Percentiles rank a stretch among this genome's conserved stretches.
These are phyloP conservation scores for Penicillium soppii DNA, from an alignment of 495 filamentous ascomycete species.

Conservation along the genomic window DNA sequence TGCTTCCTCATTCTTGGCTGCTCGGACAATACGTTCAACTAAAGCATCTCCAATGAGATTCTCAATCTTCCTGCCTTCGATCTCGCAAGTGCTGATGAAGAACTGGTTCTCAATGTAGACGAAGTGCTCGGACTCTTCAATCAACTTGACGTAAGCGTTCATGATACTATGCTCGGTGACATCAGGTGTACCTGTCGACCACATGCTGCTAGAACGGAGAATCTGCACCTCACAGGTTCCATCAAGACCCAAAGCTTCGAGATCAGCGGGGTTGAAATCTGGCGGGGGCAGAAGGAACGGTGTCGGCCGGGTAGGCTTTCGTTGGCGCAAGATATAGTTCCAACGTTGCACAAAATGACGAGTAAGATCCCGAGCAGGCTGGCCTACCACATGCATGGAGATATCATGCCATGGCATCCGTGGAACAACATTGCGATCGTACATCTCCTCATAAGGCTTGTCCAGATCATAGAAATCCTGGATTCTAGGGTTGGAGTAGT, in stretches of 20 bases:
- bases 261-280: conserved; percentile 80
- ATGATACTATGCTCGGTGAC: conserved; percentile 89
- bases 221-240: conserved; percentile 98
- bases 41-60: conserved; percentile 95
- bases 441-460: conserved; percentile 99
- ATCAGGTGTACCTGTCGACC: conserved; percentile 87
- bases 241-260: conserved; percentile 82
- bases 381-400: conserved; percentile 96
- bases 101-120: conserved; percentile 99
- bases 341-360: conserved; percentile 98
- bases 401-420: conserved; percentile 99
- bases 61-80: conserved; percentile 80
- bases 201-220: conserved; percentile 81
- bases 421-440: conserved; percentile 81
- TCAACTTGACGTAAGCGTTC: conserved; percentile 92
- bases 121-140: conserved; percentile 92
- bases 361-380: conserved; percentile 90
- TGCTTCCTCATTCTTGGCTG: conserved; percentile 78
- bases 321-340: conserved; percentile 94
- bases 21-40: conserved; percentile 85
- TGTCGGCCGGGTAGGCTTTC: conserved; percentile 90
- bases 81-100: conserved; percentile 91
- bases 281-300: conserved; percentile 92
- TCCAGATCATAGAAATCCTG: conserved; percentile 92
- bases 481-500: conserved; percentile 95